Evolutionary conservation across 1,284 basidiomycete genomes (phyloP).

Genomic region (Cryptococcus wingfieldii): DNA sequence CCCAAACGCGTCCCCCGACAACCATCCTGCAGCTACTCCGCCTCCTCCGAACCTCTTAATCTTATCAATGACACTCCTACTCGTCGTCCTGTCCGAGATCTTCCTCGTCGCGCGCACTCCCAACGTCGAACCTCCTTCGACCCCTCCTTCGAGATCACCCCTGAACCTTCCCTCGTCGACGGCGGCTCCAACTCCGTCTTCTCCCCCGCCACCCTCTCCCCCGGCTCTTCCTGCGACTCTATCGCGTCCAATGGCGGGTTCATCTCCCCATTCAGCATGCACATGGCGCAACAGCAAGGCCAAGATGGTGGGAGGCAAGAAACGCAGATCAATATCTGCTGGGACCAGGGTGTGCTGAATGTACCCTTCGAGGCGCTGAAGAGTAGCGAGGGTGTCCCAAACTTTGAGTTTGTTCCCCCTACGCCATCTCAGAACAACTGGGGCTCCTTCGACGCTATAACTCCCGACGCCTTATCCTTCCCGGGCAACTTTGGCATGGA

Average conservation of each 20-base stretch:
- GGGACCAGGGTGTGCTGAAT: slow-evolving; percentile 9
- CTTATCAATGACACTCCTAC: no score
- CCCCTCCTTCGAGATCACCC: not conserved
- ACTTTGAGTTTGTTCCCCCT: slow-evolving; percentile 12
- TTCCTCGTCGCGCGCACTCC: not conserved
- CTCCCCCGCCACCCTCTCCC: slow-evolving; percentile 2
- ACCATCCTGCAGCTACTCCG: not conserved
- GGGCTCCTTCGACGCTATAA: no score
- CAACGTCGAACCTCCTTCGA: no score
- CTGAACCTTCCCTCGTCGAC: not conserved
- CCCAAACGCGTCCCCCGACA: slow-evolving; percentile 3
- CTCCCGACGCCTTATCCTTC: not conserved
- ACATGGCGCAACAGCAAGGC: not conserved
- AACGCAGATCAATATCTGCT: slow-evolving; percentile 7
- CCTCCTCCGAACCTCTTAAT: not conserved
- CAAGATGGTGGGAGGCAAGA: not conserved
- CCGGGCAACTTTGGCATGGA: not conserved
- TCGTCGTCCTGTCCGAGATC: not conserved
- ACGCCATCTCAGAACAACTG: not conserved
- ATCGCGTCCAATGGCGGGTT: slow-evolving; percentile 12
- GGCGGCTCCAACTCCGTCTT: not conserved
- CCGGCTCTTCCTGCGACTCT: not conserved
- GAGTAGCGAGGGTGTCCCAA: not conserved
- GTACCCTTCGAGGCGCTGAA: slow-evolving; percentile 7
- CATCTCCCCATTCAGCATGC: slow-evolving; percentile 10